These are phyloP conservation scores for Didymella arachidicola DNA, from an alignment of 2,329 filamentous ascomycete genomes.

Conservation along the genomic window DNA sequence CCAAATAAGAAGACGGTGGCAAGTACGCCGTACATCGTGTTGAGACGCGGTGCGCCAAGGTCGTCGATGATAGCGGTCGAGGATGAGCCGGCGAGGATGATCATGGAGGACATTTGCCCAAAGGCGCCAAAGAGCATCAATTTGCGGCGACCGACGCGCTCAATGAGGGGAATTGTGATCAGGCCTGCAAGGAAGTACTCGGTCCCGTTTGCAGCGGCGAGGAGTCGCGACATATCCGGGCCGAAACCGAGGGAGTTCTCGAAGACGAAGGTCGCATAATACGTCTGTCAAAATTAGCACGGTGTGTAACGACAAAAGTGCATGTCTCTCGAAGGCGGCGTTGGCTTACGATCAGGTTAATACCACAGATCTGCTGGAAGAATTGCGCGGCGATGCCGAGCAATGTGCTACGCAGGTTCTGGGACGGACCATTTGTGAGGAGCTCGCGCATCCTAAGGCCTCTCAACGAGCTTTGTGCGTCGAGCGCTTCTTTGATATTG, in stretches of 20 bases:
- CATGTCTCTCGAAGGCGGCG: no score
- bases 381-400: constrained; percentile 55
- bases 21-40: constrained; percentile 13
- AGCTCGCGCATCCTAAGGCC: constrained; percentile 61
- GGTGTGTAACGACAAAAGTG: neutral
- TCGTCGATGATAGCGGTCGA: constrained; percentile 32
- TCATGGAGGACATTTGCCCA: constrained; percentile 46
- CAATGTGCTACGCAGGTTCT: constrained; percentile 54
- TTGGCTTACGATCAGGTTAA: constrained; percentile 43
- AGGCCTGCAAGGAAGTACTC: constrained; percentile 53
- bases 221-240: constrained; percentile 42
- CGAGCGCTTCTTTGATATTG: constrained; percentile 46
- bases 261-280: constrained; percentile 55
- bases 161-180: constrained; percentile 51
- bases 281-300: constrained; percentile 31
- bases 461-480: constrained; percentile 51
- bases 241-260: constrained; percentile 51
- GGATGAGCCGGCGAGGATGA: constrained; percentile 42
- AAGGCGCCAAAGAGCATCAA: constrained; percentile 50
- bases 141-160: constrained; percentile 47
- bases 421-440: constrained; percentile 43
- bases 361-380: constrained; percentile 54
- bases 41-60: constrained; percentile 23
- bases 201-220: constrained; percentile 52
- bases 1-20: constrained; percentile 83